Evolutionary conservation across 495 filamentous ascomycete species (phyloP).

Genomic region (Wilcoxina mikolae): DNA sequence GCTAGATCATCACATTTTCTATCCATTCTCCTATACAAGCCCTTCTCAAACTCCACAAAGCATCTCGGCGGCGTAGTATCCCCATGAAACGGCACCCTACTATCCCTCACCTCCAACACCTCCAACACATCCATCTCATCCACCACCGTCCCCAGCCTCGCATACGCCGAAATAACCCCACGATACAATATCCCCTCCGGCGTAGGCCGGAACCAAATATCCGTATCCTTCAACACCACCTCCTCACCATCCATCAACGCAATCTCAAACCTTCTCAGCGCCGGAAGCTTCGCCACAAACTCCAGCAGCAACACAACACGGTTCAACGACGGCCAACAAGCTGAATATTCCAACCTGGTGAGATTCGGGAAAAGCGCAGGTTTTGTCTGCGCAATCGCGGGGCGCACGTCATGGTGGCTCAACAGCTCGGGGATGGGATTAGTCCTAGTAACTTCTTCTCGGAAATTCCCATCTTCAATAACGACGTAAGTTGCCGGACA

Average conservation of each 20-base stretch:
- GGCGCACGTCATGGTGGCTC: not conserved
- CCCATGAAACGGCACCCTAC: not conserved
- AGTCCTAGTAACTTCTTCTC: not conserved
- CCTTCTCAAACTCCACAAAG: too few relatives aligned
- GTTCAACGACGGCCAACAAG: constrained; percentile 13
- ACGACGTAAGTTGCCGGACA: constrained; percentile 10
- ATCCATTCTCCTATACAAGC: too few relatives aligned
- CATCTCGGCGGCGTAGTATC: too few relatives aligned
- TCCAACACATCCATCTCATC: not conserved
- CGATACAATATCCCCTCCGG: constrained; percentile 13
- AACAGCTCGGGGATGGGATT: not conserved
- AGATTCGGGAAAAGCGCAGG: constrained; percentile 15
- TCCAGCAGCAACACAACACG: constrained; percentile 16
- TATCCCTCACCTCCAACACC: not conserved
- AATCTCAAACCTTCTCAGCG: constrained; percentile 8
- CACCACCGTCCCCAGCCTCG: constrained; percentile 10
- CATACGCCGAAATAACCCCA: not conserved
- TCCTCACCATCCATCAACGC: constrained; percentile 19
- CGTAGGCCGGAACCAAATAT: constrained; percentile 10
- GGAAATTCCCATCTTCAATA: constrained; percentile 18
- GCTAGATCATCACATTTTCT: too few relatives aligned
- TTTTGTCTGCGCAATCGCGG: constrained; percentile 14
- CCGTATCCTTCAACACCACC: constrained; percentile 15
- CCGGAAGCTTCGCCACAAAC: constrained; percentile 13
- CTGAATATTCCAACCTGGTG: constrained; percentile 12